These are phyloP conservation scores for Colletotrichum scovillei DNA, from an alignment of 2,329 filamentous ascomycete species.

Conservation along the genomic window DNA sequence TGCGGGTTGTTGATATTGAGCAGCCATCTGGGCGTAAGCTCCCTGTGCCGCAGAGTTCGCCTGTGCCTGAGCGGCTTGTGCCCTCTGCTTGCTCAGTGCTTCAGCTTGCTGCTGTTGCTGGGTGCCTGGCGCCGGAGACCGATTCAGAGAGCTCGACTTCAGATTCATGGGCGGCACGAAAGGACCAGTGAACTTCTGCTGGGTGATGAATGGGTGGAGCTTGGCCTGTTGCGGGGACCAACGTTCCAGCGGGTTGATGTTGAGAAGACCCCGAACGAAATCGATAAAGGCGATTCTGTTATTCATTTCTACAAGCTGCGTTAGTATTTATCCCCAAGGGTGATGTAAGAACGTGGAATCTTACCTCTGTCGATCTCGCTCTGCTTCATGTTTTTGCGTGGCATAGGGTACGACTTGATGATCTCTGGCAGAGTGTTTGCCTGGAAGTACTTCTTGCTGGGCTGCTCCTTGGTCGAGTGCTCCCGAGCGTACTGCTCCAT, in stretches of 20 bases:
- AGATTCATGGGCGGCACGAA: conserved; percentile 98
- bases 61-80: conserved; percentile 76
- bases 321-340: conserved; percentile 36
- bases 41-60: conserved; percentile 72
- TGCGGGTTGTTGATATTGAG: conserved; percentile 59
- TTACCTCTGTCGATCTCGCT: conserved; percentile 94
- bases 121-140: conserved; percentile 91
- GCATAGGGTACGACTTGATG: conserved; percentile 98
- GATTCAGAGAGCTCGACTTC: conserved; percentile 85
- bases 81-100: conserved; percentile 91
- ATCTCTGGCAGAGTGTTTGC: conserved; percentile 95
- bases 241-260: conserved; percentile 93
- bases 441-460: conserved; percentile 99
- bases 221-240: conserved; percentile 99
- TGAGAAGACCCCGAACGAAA: conserved; percentile 92
- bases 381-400: conserved; percentile 99
- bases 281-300: conserved; percentile 98
- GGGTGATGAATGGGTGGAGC: conserved; percentile 97
- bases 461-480: conserved; percentile 96
- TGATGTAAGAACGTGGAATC: neutral
- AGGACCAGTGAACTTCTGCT: conserved; percentile 95
- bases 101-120: conserved; percentile 97
- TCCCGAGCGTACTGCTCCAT: conserved; percentile 99
- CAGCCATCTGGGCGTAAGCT: conserved; percentile 68
- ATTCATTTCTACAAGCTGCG: conserved; percentile 82